phyloP scores from a whole-genome alignment of 768 basidiomycete genomes.

The Lactarius indigo region DNA sequence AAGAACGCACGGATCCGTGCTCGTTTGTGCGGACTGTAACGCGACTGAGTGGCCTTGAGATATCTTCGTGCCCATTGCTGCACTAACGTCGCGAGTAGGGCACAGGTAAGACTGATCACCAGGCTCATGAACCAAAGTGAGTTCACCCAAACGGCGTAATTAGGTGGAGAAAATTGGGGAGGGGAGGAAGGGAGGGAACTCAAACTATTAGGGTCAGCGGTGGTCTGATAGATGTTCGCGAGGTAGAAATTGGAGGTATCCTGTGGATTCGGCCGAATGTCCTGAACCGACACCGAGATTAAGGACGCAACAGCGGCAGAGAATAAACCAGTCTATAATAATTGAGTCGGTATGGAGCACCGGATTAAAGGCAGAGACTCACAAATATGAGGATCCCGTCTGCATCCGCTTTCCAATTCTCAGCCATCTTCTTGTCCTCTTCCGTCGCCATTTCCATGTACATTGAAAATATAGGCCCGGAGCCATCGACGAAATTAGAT shows the following conservation, averaged over 20 bases:
- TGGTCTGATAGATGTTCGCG: accelerated
- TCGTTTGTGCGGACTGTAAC: too few species aligned
- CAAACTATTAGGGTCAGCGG: background rate
- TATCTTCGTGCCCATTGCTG: too few species aligned
- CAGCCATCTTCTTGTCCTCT: background rate
- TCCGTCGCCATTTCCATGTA: background rate
- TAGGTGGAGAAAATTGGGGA: background rate
- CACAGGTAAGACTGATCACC: background rate
- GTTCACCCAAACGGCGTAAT: background rate
- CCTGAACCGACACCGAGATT: background rate
- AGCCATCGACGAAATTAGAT: background rate
- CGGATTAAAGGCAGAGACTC: background rate
- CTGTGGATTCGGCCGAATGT: background rate
- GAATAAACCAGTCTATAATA: background rate
- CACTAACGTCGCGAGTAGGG: too few species aligned
- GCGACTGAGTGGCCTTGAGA: too few species aligned
- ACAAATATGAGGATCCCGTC: background rate
- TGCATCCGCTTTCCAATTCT: background rate
- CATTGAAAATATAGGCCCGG: background rate
- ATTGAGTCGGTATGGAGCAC: too few species aligned
- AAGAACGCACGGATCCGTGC: too few species aligned
- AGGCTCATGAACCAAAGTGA: background rate
- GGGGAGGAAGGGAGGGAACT: background rate
- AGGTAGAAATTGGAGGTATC: background rate
- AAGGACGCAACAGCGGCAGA: background rate